Conservation (phyloP, 495 filamentous ascomycete species). For the Bacidia rubella region DNA sequence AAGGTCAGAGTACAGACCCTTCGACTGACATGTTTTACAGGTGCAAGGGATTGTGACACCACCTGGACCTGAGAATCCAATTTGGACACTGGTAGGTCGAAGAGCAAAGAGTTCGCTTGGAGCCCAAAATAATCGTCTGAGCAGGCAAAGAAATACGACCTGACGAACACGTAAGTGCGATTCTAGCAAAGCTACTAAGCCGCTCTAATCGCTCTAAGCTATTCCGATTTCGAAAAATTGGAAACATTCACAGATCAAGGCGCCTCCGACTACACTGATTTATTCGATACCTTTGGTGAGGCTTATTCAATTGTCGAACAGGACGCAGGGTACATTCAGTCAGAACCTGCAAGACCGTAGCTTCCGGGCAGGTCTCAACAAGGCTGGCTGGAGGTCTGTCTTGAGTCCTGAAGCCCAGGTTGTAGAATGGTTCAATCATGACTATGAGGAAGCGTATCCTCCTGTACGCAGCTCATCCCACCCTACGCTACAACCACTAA, state of each 20-base stretch:
- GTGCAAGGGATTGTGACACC: conserved; percentile 50
- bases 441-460: conserved; percentile 43
- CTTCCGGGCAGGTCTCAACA: conserved; percentile 41
- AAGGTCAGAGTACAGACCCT: background rate
- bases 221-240: conserved; percentile 49
- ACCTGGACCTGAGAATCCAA: conserved; percentile 50
- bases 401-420: conserved; percentile 45
- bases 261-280: conserved; percentile 32
- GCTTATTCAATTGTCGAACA: conserved; percentile 36
- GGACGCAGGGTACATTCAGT: conserved; percentile 43
- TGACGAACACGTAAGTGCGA: conserved; percentile 35
- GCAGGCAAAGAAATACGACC: conserved; percentile 45
- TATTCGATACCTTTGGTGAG: conserved; percentile 40
- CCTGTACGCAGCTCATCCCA: background rate
- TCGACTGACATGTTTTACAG: conserved; percentile 14
- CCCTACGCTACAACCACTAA: background rate
- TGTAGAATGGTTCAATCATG: conserved; percentile 51
- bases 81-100: conserved; percentile 46
- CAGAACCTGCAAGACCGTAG: conserved; percentile 52
- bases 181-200: background rate
- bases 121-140: background rate
- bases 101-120: background rate
- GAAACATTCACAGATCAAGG: conserved; percentile 47
- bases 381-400: conserved; percentile 51
- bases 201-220: conserved; percentile 14